Percentiles rank a stretch among this genome's conserved stretches.
Evolutionary conservation across 371 early-diverging fungal genomes (phyloP).

Genomic region (Mycotypha africana): DNA sequence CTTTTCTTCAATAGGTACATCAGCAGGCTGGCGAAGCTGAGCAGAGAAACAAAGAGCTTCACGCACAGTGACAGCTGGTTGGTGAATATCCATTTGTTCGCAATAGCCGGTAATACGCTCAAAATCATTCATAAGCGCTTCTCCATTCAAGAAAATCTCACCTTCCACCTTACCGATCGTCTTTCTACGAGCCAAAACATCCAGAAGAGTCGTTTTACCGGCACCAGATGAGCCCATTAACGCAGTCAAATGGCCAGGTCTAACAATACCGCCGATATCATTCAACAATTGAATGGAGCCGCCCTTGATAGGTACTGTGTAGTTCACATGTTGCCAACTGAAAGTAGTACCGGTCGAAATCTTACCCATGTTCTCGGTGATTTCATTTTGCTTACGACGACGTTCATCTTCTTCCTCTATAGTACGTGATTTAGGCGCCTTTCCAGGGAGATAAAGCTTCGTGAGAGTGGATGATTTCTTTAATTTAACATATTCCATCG

Average conservation of each 20-base stretch:
- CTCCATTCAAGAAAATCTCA: constrained; percentile 53
- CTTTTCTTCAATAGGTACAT: constrained; percentile 47
- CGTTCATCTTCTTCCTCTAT: constrained; percentile 25
- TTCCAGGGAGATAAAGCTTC: constrained; percentile 44
- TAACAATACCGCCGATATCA: constrained; percentile 45
- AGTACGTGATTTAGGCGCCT: constrained; percentile 24
- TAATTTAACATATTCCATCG: constrained; percentile 43
- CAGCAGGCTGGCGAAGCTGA: constrained; percentile 48
- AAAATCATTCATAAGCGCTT: constrained; percentile 45
- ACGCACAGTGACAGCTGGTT: constrained; percentile 52
- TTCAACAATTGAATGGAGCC: constrained; percentile 46
- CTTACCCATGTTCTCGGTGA: constrained; percentile 25
- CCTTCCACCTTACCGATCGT: constrained; percentile 72
- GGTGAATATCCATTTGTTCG: constrained; percentile 80
- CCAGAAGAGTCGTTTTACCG: constrained; percentile 86
- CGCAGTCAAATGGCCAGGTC: constrained; percentile 66
- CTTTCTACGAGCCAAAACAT: constrained; percentile 75
- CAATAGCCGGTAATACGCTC: constrained; percentile 73
- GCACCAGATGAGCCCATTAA: constrained; percentile 84
- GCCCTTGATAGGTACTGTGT: constrained; percentile 50
- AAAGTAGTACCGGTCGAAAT: constrained; percentile 43
- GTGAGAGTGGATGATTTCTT: constrained; percentile 41
- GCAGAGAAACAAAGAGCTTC: constrained; percentile 68
- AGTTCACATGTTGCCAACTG: constrained; percentile 51
- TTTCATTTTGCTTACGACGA: constrained; percentile 16